These are phyloP conservation scores for Acacia melanoxylon DNA, from an alignment of 306 rosid species.

Conservation along the genomic window DNA sequence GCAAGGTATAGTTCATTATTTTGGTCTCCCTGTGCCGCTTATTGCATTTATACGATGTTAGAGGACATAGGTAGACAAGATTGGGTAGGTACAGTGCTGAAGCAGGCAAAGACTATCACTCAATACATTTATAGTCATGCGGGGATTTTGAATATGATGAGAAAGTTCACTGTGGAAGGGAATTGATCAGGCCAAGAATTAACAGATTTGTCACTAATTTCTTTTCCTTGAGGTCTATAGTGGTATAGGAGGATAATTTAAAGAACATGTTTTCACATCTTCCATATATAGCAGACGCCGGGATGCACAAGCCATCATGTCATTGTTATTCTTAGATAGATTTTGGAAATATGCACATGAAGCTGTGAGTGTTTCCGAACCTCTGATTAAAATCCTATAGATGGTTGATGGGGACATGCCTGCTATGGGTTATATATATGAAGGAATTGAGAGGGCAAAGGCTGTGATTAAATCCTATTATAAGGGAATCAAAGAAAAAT, in stretches of 20 bases:
- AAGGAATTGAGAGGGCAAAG: constrained; percentile 68
- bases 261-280: constrained; percentile 69
- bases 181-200: constrained; percentile 60
- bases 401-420: constrained; percentile 80
- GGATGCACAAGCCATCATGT: constrained; percentile 51
- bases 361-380: constrained; percentile 66
- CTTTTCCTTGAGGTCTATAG: constrained; percentile 68
- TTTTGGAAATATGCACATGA: constrained; percentile 68
- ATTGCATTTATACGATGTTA: constrained; percentile 63
- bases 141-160: constrained; percentile 60
- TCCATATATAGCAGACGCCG: constrained; percentile 47
- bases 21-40: constrained; percentile 78
- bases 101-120: constrained; percentile 61
- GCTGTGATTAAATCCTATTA: constrained; percentile 49
- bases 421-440: constrained; percentile 65
- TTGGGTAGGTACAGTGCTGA: constrained; percentile 59
- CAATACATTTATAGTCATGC: constrained; percentile 53
- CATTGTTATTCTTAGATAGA: constrained; percentile 51
- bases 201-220: constrained; percentile 53
- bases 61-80: constrained; percentile 68
- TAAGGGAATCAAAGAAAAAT: constrained; percentile 60
- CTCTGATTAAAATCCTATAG: constrained; percentile 58
- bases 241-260: constrained; percentile 58
- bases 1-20: constrained; percentile 63
- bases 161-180: no score